Conservation (phyloP, 805 yeast species). For the Cephaloascus albidus region DNA sequence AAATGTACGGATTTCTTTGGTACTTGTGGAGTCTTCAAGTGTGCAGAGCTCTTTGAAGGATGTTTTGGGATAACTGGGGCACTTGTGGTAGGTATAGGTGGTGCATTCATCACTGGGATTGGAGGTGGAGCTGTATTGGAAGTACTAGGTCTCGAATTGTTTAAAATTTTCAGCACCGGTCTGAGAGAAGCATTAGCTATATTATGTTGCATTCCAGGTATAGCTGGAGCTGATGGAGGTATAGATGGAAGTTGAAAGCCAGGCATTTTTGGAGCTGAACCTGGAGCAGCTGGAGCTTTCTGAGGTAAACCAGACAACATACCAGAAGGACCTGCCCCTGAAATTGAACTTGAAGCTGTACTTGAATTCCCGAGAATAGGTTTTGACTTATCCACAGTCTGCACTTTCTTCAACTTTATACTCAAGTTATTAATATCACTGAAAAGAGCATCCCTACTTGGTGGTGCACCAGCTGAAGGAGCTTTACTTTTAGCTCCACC, state of each 20-base stretch:
- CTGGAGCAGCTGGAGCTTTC: neutral
- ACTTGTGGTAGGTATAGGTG: neutral
- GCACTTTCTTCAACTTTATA: slow-evolving; percentile 27
- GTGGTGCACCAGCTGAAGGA: slow-evolving; percentile 7
- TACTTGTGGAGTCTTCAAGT: neutral
- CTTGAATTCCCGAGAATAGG: slow-evolving; percentile 60
- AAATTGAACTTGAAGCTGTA: slow-evolving; percentile 1
- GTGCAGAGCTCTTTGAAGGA: neutral
- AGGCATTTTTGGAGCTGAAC: neutral
- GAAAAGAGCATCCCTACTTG: slow-evolving; percentile 41
- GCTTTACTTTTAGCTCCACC: slow-evolving; percentile 6
- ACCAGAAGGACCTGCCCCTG: neutral
- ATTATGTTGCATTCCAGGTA: neutral
- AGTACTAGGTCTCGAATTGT: too few species aligned
- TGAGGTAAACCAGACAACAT: neutral
- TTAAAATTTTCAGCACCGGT: too few species aligned
- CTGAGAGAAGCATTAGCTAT: too few species aligned
- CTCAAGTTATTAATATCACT: slow-evolving; percentile 65
- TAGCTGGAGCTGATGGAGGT: slow-evolving; percentile 13
- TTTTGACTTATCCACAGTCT: slow-evolving; percentile 34
- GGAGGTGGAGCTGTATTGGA: neutral
- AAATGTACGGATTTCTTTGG: slow-evolving; percentile 29
- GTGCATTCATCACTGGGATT: neutral
- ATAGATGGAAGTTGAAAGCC: slow-evolving; percentile 7
- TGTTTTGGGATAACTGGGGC: neutral